Percentiles rank a stretch among this genome's conserved stretches.
These are phyloP conservation scores for Eimeria sp. DNA, from an alignment of 169 alveolate genomes.

Conservation along the genomic window DNA sequence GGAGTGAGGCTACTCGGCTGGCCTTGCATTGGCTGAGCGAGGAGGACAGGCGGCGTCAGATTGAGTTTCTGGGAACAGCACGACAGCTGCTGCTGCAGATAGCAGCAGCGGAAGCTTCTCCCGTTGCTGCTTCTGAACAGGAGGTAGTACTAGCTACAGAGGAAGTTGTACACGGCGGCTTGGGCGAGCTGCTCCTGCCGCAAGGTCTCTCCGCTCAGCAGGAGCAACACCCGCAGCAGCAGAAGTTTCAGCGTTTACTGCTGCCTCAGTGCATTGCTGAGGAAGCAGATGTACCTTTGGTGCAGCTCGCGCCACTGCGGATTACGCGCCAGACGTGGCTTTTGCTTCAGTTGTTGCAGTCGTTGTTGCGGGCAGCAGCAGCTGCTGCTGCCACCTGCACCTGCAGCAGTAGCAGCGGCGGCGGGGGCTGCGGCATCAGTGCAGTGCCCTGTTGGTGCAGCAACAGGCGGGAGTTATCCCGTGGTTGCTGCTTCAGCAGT, in stretches of 20 bases:
- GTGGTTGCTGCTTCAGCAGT: constrained; percentile 29
- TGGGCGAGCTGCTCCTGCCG: not conserved
- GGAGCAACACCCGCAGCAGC: not conserved
- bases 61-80: constrained; percentile 15
- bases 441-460: constrained; percentile 57
- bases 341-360: constrained; percentile 37
- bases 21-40: constrained; percentile 15
- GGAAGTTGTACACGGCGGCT: not conserved
- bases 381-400: constrained; percentile 25
- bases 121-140: not conserved
- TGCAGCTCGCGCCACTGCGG: constrained; percentile 47
- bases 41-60: constrained; percentile 15
- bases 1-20: not conserved
- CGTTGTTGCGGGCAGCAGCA: constrained; percentile 46
- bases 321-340: constrained; percentile 24
- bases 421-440: not conserved
- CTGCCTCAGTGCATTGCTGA: constrained; percentile 69
- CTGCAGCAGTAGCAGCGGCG: constrained; percentile 2
- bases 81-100: constrained; percentile 43
- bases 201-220: not conserved
- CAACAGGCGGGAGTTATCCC: not conserved
- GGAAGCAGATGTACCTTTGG: constrained; percentile 35
- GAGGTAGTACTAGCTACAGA: constrained; percentile 25
- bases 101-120: not conserved
- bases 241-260: constrained; percentile 36